Evolutionary conservation across 192 early-diverging fungal species (phyloP).

Genomic region (Backusella mclennaniae): DNA sequence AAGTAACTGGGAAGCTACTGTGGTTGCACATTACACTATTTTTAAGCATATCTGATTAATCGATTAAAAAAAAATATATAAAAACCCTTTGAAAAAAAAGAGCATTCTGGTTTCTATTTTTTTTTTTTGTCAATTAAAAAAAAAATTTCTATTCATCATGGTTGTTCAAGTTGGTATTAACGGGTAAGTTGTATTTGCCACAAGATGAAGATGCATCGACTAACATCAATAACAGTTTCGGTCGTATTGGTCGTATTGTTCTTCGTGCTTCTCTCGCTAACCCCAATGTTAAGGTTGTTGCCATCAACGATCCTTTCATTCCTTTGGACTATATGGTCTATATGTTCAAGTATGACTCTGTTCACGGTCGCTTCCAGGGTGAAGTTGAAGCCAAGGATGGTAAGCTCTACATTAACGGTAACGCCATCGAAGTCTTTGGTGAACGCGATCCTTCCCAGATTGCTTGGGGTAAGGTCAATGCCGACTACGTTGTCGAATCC

Average conservation of each 20-base stretch:
- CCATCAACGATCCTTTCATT: conserved; percentile 98
- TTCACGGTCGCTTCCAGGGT: conserved; percentile 70
- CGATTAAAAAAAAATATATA: not conserved
- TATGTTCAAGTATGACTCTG: conserved; percentile 41
- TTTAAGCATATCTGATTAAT: conserved; percentile 5
- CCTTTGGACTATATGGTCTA: conserved; percentile 96
- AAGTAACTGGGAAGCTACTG: not conserved
- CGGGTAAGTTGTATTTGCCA: conserved; percentile 7
- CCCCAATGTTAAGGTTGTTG: conserved; percentile 76
- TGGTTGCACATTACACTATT: conserved; percentile 2
- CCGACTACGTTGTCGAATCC: conserved; percentile 95
- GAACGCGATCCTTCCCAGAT: conserved; percentile 83
- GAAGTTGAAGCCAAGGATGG: conserved; percentile 75
- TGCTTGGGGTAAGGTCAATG: conserved; percentile 53
- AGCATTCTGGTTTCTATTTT: not conserved
- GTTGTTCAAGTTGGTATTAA: conserved; percentile 19
- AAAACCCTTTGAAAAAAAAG: not conserved
- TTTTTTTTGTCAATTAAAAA: not conserved
- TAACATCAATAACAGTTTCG: conserved; percentile 61
- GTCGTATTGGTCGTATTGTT: conserved; percentile 97
- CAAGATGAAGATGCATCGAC: not conserved
- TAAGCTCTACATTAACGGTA: conserved; percentile 88
- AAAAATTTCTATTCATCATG: conserved; percentile 9
- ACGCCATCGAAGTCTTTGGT: conserved; percentile 69
- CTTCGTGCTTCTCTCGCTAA: conserved; percentile 83